Evolutionary conservation across 1,284 basidiomycete species (phyloP), one percentile per base, ranked within the genome.

Genomic region (Microbotryum lychnidis-dioicae): DNA sequence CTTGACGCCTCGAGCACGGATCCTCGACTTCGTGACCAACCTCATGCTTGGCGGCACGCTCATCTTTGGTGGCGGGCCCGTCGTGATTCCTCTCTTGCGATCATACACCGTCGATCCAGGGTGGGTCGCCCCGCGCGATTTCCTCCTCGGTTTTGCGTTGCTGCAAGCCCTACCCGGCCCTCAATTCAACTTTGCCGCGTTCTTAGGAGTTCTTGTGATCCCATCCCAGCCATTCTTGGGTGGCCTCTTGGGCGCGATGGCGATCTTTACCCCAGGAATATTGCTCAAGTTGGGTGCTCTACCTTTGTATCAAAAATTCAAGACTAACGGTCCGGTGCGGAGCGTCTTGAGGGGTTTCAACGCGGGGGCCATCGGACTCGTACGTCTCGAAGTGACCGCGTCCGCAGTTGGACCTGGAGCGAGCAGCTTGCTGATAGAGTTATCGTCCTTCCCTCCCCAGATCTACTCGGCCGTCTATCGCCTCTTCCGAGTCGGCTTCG

Each of bases 131-230:
- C 74, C 79, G 27, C 77, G 82, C 42, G 81, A 83, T 72, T 83
- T 84, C 69, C 74, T 83, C 14, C 76, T 84, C 50, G 80, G 82
- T 12, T 78, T 84, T 46, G 82, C 83, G 14, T 78, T 83, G 62
- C 69, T 77, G n/a, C 75, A 70, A 67, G 74, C 74, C 2, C 69
- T 73, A 47, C 74, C 74, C 6, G 65, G 83, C 2, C 82, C 82
- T 16, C 82, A 82, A 70, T 84, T 84, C 73, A 81, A 82, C 70
- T 83, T 78, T 70, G 80, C 82, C 5, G 79, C 80, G 23, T 83
- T 80, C 67, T 78, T 83, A 37, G 82, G 82, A 23, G 78, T 80
- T 7, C 76, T 84, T 45, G 74, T 76, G 0, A 47, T 77, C 4
- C 71, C 72, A 1, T 63, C 58, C 6, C 69, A 75, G 21, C 72